Evolutionary conservation across 805 yeast species (phyloP), one percentile per base, ranked within the genome.

Genomic region (Priceomyces melissophilus): DNA sequence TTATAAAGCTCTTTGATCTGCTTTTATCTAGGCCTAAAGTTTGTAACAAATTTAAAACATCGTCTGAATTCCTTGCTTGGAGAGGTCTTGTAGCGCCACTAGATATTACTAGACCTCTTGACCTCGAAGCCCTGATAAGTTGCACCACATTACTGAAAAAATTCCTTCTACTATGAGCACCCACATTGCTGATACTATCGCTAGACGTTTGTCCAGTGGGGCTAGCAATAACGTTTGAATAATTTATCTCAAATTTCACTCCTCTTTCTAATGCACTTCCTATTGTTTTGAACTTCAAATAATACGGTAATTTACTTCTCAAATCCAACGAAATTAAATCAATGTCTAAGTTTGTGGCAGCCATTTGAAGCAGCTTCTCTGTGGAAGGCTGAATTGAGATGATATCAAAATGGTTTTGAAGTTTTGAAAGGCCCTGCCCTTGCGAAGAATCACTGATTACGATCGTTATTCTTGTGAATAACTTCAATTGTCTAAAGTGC

Each of bases 201-300:
- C 38, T 40, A n/a, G 52, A 35, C 4, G 52, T 23, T 50, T 45
- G 37, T 28, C 64, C 65, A 4, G 61, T 61, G 7, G 61, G 47
- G 9, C 63, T 74, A 4, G 66, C 61, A 29, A 84, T 61, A 32
- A 81, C 69, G 26, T 78, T 68, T 6, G 76, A 58, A 61, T 91
- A 91, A 35, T 79, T 73, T 7, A 93, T 73, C 57, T 93, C 99
- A 47, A 93, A 76, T 49, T 80, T 79, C 17, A 88, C 76, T 2
- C 98, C 98, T 38, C 88, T 76, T 13, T 82, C 83, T 3, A 87
- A 71, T 1, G 95, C 96, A 32, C 88, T 80, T 32, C 96, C 85
- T 7, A 88, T 73, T 1, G 87, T 79, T 52, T 89, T 88, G 64
- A 89, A 96, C 52, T 84, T 84, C 48, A 93, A 65, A 57, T 81